These are phyloP conservation scores for Aristolochia fimbriata DNA, from an alignment of 164 flowering plant genomes.

Conservation along the genomic window DNA sequence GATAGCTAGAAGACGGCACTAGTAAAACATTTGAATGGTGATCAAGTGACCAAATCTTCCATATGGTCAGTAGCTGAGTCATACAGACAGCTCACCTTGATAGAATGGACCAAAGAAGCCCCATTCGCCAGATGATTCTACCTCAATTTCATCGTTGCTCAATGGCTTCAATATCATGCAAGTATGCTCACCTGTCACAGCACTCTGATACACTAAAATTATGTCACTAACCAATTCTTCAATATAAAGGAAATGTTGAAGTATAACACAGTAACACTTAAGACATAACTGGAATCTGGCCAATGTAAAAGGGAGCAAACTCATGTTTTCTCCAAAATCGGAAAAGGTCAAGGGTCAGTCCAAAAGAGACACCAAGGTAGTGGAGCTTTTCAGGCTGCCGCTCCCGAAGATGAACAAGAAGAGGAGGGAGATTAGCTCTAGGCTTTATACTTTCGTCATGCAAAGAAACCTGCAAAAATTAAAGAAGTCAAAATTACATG, in stretches of 20 bases:
- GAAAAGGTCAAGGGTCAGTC: constrained; percentile 80
- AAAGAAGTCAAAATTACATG: background rate
- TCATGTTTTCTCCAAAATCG: constrained; percentile 87
- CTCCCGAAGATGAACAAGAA: constrained; percentile 79
- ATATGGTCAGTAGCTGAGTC: too few relatives aligned
- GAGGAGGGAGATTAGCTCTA: constrained; percentile 66
- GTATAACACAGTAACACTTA: background rate
- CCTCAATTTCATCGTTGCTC: constrained; percentile 66
- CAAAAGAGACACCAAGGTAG: constrained; percentile 94
- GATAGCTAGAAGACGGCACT: background rate
- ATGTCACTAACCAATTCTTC: background rate
- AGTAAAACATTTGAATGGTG: background rate
- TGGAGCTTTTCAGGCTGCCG: constrained; percentile 85
- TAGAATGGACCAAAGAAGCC: constrained; percentile 73
- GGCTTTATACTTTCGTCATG: constrained; percentile 81
- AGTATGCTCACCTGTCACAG: constrained; percentile 91
- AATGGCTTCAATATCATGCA: constrained; percentile 88
- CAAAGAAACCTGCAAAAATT: constrained; percentile 54
- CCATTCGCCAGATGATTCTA: constrained; percentile 41
- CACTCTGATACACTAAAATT: constrained; percentile 37
- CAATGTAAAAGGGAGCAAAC: constrained; percentile 86
- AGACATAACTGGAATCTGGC: constrained; percentile 59
- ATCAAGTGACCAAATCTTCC: background rate
- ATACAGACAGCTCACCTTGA: constrained; percentile 34
- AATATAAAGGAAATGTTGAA: background rate